Evolutionary conservation across 75 land plant genomes (phyloP).

Genomic region (Pinus taeda): DNA sequence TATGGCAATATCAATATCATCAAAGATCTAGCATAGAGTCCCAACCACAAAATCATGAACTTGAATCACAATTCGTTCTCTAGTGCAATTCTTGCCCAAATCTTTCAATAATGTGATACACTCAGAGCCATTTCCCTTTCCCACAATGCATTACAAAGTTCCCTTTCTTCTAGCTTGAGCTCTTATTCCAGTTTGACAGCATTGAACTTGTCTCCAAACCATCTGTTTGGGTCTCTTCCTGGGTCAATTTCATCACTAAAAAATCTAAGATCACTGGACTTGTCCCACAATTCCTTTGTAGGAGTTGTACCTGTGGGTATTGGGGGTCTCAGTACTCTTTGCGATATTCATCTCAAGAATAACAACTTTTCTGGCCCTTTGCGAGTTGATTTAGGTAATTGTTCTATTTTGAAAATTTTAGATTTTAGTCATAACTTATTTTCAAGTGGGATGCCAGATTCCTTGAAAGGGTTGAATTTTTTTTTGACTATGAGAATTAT

Average conservation of each 20-base stretch:
- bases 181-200: conserved; percentile 18
- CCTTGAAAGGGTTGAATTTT: conserved; percentile 38
- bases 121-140: conserved; percentile 50
- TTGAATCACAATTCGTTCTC: conserved; percentile 34
- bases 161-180: conserved; percentile 39
- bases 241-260: conserved; percentile 38
- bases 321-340: conserved; percentile 29
- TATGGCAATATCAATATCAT: conserved; percentile 30
- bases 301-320: conserved; percentile 53
- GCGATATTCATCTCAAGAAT: conserved; percentile 19
- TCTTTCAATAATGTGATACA: conserved; percentile 26
- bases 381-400: conserved; percentile 45
- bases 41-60: conserved; percentile 38
- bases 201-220: no score
- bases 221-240: conserved; percentile 20
- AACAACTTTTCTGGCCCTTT: conserved; percentile 47
- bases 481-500: conserved; percentile 34
- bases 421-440: conserved; percentile 64
- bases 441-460: conserved; percentile 48
- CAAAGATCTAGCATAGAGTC: conserved; percentile 29
- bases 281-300: conserved; percentile 54
- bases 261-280: conserved; percentile 17
- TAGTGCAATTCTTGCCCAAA: no score
- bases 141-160: conserved; percentile 35
- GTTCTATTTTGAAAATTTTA: conserved; percentile 31